Conservation (phyloP, 768 basidiomycete genomes). For the Trametes punicea region DNA sequence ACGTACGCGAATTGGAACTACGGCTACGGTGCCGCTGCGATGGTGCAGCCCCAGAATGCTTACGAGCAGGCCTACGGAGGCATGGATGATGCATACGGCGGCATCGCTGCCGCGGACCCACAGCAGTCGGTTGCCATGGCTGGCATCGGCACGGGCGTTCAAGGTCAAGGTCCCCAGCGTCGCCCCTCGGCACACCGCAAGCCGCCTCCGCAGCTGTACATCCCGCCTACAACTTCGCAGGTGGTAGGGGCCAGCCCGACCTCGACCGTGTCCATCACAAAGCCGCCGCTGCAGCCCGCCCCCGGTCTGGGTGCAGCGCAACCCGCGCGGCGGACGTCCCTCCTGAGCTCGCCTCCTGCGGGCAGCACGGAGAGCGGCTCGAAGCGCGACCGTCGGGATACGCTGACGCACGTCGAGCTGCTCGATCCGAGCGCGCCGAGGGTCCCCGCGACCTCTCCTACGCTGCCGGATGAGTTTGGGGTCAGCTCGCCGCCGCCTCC, state of each 20-base stretch:
- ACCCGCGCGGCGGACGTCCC: constrained; percentile 19
- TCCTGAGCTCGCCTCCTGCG: constrained; percentile 21
- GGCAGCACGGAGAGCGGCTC: neutral
- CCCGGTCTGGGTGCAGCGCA: constrained; percentile 13
- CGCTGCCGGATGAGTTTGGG: constrained; percentile 26
- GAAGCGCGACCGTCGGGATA: constrained; percentile 5
- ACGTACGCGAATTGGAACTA: constrained; percentile 13
- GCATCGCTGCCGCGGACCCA: neutral
- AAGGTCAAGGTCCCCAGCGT: constrained; percentile 8
- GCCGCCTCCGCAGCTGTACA: constrained; percentile 21
- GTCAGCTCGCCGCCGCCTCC: neutral
- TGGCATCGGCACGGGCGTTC: constrained; percentile 12
- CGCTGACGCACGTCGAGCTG: constrained; percentile 12
- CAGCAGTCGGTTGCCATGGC: constrained; percentile 1
- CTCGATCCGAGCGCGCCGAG: constrained; percentile 20
- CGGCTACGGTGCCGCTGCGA: constrained; percentile 1
- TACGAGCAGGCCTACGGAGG: constrained; percentile 10
- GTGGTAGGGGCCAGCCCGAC: constrained; percentile 3
- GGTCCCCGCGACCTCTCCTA: constrained; percentile 14
- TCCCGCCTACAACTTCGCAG: constrained; percentile 14
- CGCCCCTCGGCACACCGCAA: constrained; percentile 20
- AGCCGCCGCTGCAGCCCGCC: constrained; percentile 17
- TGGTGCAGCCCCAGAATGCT: neutral
- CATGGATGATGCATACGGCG: constrained; percentile 12
- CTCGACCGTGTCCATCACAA: constrained; percentile 15